These are phyloP conservation scores for Phytopythium aichiense DNA, from an alignment of 352 stramenopile species.

Conservation along the genomic window DNA sequence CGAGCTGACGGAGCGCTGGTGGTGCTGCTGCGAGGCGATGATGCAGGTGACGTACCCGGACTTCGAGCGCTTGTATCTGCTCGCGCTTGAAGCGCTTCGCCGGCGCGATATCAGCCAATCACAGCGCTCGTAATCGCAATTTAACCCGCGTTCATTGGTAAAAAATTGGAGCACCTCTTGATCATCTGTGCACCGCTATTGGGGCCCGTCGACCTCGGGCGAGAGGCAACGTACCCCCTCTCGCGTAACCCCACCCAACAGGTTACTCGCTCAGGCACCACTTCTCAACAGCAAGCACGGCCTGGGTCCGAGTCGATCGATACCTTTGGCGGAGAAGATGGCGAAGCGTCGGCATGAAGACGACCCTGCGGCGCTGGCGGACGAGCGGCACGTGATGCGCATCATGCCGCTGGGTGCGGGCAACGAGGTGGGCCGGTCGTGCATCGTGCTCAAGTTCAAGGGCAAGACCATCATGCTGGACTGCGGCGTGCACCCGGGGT, in stretches of 20 bases:
- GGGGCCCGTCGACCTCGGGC: too few species aligned
- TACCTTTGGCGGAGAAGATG: conserved; percentile 20
- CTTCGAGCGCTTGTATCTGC: conserved; percentile 58
- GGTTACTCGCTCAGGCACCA: too few species aligned
- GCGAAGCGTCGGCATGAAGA: conserved; percentile 73
- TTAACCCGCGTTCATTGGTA: background rate
- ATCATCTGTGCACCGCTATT: too few species aligned
- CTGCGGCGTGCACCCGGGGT: conserved; percentile 89
- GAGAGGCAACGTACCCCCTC: too few species aligned
- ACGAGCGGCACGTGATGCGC: conserved; percentile 89
- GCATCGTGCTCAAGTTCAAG: conserved; percentile 99
- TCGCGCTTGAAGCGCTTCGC: conserved; percentile 24
- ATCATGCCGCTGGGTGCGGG: conserved; percentile 96
- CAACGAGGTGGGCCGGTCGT: conserved; percentile 99
- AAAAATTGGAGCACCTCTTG: too few species aligned
- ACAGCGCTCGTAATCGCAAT: background rate
- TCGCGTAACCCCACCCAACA: too few species aligned
- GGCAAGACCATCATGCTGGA: conserved; percentile 97
- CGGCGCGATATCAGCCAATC: conserved; percentile 22
- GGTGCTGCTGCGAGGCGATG: too few species aligned
- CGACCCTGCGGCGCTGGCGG: conserved; percentile 35
- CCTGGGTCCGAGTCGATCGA: background rate
- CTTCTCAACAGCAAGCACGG: too few species aligned
- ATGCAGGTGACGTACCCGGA: conserved; percentile 60
- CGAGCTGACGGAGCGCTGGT: too few species aligned